phyloP scores from a whole-genome alignment of 495 filamentous ascomycete genomes.

The Aspergillus sclerotiicarbonarius region DNA sequence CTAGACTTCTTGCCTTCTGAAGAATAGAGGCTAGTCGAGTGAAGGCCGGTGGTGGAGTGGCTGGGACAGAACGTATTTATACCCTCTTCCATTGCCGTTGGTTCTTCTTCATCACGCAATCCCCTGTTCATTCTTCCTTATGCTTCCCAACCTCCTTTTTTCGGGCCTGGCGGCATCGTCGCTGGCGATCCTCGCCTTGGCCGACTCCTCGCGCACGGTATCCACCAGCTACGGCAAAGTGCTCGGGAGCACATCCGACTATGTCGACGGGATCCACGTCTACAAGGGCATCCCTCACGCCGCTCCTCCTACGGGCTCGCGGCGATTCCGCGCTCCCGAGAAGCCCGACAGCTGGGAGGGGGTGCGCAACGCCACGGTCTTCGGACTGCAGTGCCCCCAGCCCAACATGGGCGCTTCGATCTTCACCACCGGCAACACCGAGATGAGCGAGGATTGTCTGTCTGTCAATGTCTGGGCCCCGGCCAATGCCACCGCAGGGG shows the following conservation, averaged over 20 bases:
- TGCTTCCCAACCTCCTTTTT: no score
- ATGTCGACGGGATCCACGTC: neutral
- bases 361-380: slow-evolving; percentile 6
- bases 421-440: slow-evolving; percentile 12
- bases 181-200: no score
- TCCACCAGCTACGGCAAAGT: slow-evolving; percentile 1
- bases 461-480: slow-evolving; percentile 36
- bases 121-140: no score
- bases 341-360: neutral
- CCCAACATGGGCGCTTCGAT: slow-evolving; percentile 1
- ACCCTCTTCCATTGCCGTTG: no score
- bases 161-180: no score
- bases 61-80: no score
- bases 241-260: no score
- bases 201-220: no score
- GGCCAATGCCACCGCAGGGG: slow-evolving; percentile 17
- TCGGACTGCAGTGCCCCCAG: slow-evolving; percentile 15
- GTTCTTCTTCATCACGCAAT: no score
- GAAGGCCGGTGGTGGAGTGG: no score
- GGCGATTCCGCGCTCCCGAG: slow-evolving; percentile 4
- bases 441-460: slow-evolving; percentile 34
- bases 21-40: no score
- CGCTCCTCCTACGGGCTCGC: slow-evolving; percentile 6
- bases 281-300: slow-evolving; percentile 12
- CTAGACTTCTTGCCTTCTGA: no score